These are phyloP conservation scores for Buxus sempervirens DNA, from an alignment of 164 flowering plant species.

Conservation along the genomic window DNA sequence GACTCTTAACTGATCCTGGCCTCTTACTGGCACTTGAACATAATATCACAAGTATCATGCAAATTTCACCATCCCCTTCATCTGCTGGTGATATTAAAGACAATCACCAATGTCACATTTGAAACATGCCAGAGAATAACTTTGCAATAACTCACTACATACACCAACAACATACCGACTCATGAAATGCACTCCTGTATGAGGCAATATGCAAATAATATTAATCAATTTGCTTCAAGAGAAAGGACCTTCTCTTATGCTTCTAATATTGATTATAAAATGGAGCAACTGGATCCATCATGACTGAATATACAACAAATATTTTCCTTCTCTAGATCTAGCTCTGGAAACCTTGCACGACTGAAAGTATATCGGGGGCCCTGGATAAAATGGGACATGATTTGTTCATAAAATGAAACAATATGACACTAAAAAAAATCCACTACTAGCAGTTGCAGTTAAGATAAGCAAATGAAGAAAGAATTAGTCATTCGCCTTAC, in stretches of 20 bases:
- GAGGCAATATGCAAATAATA: neutral
- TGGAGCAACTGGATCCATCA: neutral
- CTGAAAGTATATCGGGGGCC: slow-evolving; percentile 3
- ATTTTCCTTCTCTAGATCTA: neutral
- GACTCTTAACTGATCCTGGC: no score
- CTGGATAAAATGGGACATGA: no score
- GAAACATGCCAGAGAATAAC: no score
- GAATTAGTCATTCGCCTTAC: neutral
- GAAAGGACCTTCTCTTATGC: neutral
- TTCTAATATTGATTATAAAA: slow-evolving; percentile 8
- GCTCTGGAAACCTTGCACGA: neutral
- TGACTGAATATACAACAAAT: neutral
- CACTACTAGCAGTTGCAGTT: no score
- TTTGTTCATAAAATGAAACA: no score
- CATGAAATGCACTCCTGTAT: slow-evolving; percentile 6
- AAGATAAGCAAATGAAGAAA: no score
- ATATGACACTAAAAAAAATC: no score
- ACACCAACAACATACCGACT: slow-evolving; percentile 8
- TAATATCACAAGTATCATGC: no score
- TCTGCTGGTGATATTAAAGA: no score
- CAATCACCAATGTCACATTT: no score
- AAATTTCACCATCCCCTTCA: no score
- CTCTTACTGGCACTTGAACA: no score
- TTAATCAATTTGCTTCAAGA: neutral
- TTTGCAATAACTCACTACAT: slow-evolving; percentile 1